These are phyloP conservation scores for Ogataea ganodermae DNA, from an alignment of 805 yeast genomes.

Conservation along the genomic window DNA sequence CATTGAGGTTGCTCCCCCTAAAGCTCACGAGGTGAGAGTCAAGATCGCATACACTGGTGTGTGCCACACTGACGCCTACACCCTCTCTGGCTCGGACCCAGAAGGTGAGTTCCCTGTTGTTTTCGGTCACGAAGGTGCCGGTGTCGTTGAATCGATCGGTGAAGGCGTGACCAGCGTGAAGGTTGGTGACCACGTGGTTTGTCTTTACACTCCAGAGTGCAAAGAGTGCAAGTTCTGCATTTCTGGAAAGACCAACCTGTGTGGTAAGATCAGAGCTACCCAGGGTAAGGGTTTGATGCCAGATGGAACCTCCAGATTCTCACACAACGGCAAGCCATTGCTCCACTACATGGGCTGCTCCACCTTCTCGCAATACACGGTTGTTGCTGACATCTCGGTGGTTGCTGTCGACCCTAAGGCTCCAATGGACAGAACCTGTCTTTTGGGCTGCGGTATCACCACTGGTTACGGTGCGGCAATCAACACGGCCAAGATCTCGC, in stretches of 20 bases:
- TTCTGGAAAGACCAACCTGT: conserved; percentile 94
- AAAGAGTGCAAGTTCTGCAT: conserved; percentile 91
- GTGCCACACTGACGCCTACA: conserved; percentile 98
- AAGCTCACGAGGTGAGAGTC: conserved; percentile 96
- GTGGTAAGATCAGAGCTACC: conserved; percentile 94
- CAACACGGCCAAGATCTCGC: conserved; percentile 86
- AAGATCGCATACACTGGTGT: conserved; percentile 88
- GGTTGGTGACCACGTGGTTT: conserved; percentile 91
- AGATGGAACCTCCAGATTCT: conserved; percentile 93
- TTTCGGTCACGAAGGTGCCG: conserved; percentile 98
- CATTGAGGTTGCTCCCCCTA: conserved; percentile 89
- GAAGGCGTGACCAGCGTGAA: conserved; percentile 90
- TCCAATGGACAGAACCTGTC: conserved; percentile 81
- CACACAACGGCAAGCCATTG: conserved; percentile 78
- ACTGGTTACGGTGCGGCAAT: conserved; percentile 98
- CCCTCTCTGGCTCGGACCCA: conserved; percentile 91
- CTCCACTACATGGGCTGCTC: conserved; percentile 98
- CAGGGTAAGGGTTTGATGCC: conserved; percentile 99
- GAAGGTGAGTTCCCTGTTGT: conserved; percentile 94
- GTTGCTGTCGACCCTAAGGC: conserved; percentile 89
- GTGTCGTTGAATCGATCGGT: conserved; percentile 92
- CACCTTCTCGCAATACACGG: conserved; percentile 95
- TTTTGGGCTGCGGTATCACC: conserved; percentile 97
- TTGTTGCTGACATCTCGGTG: conserved; percentile 94
- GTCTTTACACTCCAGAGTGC: conserved; percentile 97